Evolutionary conservation across 1,139 yeast genomes (phyloP).

Genomic region (Geotrichum klebahnii): DNA sequence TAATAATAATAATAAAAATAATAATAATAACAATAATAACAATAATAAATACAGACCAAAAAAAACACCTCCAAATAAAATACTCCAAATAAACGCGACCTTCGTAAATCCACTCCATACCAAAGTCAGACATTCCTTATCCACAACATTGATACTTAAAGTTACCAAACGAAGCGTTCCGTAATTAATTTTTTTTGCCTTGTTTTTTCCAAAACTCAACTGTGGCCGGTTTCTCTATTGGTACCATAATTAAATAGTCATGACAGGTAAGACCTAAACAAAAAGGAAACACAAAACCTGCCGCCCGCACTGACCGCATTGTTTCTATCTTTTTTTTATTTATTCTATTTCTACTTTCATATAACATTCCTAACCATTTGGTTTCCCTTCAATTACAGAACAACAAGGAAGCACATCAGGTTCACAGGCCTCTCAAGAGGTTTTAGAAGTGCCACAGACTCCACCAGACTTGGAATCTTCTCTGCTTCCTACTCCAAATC

Average conservation of each 20-base stretch:
- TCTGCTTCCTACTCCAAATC: constrained; percentile 5
- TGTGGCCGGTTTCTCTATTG: not conserved
- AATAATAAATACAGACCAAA: too few relatives aligned
- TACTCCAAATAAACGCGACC: not conserved
- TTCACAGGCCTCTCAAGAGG: too few relatives aligned
- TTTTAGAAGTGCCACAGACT: constrained; percentile 5
- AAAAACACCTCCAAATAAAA: too few relatives aligned
- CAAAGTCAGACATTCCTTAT: not conserved
- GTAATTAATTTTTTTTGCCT: not conserved
- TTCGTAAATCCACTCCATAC: not conserved
- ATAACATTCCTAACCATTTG: not conserved
- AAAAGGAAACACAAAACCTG: too few relatives aligned
- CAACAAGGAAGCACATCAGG: too few relatives aligned
- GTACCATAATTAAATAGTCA: not conserved
- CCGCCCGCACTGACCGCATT: not conserved
- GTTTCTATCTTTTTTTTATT: not conserved
- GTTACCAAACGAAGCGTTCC: not conserved
- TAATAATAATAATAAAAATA: too few relatives aligned
- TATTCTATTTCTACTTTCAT: not conserved
- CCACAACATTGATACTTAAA: not conserved
- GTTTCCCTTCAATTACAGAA: too few relatives aligned
- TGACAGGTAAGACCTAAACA: constrained; percentile 1
- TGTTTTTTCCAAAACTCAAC: not conserved
- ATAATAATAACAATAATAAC: too few relatives aligned
- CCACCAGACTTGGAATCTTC: constrained; percentile 6